These are phyloP conservation scores for Barnettozyma siamensis DNA, from an alignment of 805 yeast genomes.

Conservation along the genomic window DNA sequence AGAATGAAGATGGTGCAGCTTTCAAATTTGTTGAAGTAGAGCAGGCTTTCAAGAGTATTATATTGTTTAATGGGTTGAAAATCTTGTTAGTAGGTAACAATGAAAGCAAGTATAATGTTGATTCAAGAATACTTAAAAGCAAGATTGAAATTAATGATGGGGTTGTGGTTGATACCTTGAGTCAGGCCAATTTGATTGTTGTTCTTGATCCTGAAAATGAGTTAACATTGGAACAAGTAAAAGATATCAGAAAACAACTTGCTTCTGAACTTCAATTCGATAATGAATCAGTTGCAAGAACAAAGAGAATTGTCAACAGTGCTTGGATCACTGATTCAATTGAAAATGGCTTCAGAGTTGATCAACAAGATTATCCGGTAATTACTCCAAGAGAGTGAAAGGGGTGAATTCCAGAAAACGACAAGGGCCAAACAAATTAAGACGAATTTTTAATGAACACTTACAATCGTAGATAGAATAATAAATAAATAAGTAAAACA, in stretches of 20 bases:
- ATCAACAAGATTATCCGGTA: conserved; percentile 28
- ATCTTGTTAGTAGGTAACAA: conserved; percentile 27
- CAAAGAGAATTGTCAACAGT: conserved; percentile 6
- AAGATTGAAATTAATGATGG: conserved; percentile 43
- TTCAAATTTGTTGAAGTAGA: conserved; percentile 4
- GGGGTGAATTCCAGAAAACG: too few species aligned
- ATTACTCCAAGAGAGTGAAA: background rate
- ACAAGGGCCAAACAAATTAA: too few species aligned
- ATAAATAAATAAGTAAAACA: background rate
- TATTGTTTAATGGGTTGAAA: conserved; percentile 31
- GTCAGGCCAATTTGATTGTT: conserved; percentile 36
- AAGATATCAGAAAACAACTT: conserved; percentile 10
- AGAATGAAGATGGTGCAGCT: conserved; percentile 11
- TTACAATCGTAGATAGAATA: too few species aligned
- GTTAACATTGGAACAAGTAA: conserved; percentile 3
- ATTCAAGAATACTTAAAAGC: conserved; percentile 8
- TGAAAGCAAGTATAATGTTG: conserved; percentile 1
- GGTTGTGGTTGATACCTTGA: conserved; percentile 24
- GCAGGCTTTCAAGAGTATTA: conserved; percentile 12
- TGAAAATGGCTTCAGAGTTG: conserved; percentile 25
- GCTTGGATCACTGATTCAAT: conserved; percentile 34
- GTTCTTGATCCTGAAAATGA: conserved; percentile 20
- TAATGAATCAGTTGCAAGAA: background rate
- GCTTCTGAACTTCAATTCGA: conserved; percentile 2
- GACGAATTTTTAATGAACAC: too few species aligned